These are phyloP conservation scores for Auricularia sp. DNA, from an alignment of 768 basidiomycete genomes.

Conservation along the genomic window DNA sequence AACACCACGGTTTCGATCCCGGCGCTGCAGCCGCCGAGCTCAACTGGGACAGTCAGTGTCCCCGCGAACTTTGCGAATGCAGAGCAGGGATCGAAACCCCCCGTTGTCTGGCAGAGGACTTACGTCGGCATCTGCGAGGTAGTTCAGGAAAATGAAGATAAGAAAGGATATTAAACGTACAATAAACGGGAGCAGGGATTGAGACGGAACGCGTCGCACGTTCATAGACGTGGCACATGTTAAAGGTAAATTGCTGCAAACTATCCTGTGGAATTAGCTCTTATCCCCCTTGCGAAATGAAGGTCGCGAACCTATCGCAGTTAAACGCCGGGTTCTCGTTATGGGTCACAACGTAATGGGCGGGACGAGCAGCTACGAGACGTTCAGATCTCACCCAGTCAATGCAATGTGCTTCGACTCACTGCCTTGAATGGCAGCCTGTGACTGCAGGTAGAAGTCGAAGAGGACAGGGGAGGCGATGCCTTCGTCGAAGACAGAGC, in stretches of 20 bases:
- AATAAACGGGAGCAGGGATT: slow-evolving; percentile 53
- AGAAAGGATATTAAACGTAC: slow-evolving; percentile 24
- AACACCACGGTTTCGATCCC: neutral
- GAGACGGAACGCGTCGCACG: slow-evolving; percentile 48
- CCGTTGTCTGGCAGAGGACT: neutral
- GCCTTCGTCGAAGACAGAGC: slow-evolving; percentile 38
- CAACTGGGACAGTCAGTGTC: neutral
- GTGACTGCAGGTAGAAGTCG: slow-evolving; percentile 51
- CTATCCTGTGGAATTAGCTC: slow-evolving; percentile 17
- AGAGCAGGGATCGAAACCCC: neutral
- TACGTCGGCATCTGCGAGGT: neutral
- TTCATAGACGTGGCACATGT: slow-evolving; percentile 44
- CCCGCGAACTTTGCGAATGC: neutral
- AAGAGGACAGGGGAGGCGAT: slow-evolving; percentile 28
- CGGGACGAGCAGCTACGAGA: slow-evolving; percentile 40
- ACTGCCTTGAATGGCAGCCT: slow-evolving; percentile 42
- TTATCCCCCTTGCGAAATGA: neutral
- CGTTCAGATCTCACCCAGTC: neutral
- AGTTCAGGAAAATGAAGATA: too few relatives aligned
- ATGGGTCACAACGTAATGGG: slow-evolving; percentile 46
- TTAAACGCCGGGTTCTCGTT: slow-evolving; percentile 21
- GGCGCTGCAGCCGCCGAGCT: neutral
- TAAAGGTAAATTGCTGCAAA: slow-evolving; percentile 38
- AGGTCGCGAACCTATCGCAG: neutral
- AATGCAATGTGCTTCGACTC: slow-evolving; percentile 6